A percentile compares a stretch with the other conserved stretches of the same genome.
phyloP scores from a whole-genome alignment of 331 rosid species.

The Stylosanthes scabra region DNA sequence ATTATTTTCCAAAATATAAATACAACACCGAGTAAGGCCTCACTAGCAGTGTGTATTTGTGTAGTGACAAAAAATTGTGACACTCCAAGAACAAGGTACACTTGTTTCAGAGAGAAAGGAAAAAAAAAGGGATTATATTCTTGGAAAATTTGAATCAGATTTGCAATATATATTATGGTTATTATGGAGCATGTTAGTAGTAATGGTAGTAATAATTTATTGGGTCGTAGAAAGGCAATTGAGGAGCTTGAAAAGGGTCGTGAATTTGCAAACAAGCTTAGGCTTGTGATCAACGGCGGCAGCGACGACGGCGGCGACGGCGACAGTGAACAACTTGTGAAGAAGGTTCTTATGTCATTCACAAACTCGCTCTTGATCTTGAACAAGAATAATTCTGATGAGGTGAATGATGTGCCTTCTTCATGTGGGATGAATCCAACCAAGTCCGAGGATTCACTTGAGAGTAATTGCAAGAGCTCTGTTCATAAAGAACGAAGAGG shows the following conservation, averaged over 20 bases:
- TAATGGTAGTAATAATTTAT: too few relatives aligned
- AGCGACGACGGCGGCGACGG: background rate
- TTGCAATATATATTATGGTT: too few relatives aligned
- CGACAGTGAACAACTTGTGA: conserved; percentile 44
- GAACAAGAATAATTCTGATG: conserved; percentile 21
- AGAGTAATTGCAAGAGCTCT: conserved; percentile 47
- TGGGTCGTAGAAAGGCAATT: conserved; percentile 29
- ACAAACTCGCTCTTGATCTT: conserved; percentile 50
- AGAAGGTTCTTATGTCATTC: conserved; percentile 54
- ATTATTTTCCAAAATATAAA: background rate
- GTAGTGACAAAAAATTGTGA: background rate
- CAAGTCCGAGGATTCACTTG: conserved; percentile 50
- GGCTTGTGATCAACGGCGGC: conserved; percentile 8
- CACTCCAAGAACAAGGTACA: background rate
- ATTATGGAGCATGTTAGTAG: too few relatives aligned
- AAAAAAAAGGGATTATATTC: background rate
- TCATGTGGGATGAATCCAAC: conserved; percentile 28
- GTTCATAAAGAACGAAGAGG: conserved; percentile 50
- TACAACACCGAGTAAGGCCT: background rate
- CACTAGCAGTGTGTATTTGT: background rate
- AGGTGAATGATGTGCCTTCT: background rate
- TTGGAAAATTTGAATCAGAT: conserved; percentile 42
- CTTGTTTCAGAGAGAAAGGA: background rate
- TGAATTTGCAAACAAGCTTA: conserved; percentile 51
- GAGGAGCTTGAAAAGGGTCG: conserved; percentile 63